A percentile compares a stretch with the other conserved stretches of the same genome.
Evolutionary conservation across 495 filamentous ascomycete species (phyloP).

Genomic region (Aspergillus olivimuriae): DNA sequence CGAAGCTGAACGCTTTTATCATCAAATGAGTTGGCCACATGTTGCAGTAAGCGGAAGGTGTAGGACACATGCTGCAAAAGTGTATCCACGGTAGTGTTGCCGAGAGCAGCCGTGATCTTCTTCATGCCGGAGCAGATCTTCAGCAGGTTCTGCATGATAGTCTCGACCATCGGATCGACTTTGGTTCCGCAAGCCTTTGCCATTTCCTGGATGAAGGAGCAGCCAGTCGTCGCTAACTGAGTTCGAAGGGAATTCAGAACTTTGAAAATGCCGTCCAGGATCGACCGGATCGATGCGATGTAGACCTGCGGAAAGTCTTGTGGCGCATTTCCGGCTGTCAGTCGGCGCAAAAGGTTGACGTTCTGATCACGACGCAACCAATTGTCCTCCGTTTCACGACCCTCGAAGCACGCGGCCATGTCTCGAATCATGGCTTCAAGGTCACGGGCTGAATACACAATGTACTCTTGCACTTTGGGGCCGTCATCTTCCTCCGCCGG

Average conservation of each 20-base stretch:
- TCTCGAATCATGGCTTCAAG: slow-evolving; percentile 75
- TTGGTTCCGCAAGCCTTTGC: slow-evolving; percentile 67
- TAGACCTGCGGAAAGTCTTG: slow-evolving; percentile 67
- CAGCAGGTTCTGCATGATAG: slow-evolving; percentile 81
- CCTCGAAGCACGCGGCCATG: slow-evolving; percentile 80
- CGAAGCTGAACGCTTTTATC: slow-evolving; percentile 90
- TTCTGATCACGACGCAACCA: slow-evolving; percentile 82
- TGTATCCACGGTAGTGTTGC: slow-evolving; percentile 66
- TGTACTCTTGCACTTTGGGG: no score
- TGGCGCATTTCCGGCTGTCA: slow-evolving; percentile 79
- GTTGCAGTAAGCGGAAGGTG: slow-evolving; percentile 71
- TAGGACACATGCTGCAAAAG: slow-evolving; percentile 76
- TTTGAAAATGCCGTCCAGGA: slow-evolving; percentile 88
- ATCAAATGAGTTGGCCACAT: slow-evolving; percentile 69
- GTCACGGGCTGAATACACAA: slow-evolving; percentile 74
- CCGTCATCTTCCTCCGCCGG: no score
- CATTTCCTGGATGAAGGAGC: slow-evolving; percentile 78
- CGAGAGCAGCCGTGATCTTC: slow-evolving; percentile 78
- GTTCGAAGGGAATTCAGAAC: slow-evolving; percentile 80
- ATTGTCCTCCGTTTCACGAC: slow-evolving; percentile 83
- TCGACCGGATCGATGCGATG: slow-evolving; percentile 58
- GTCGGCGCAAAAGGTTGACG: slow-evolving; percentile 63
- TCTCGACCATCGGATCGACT: slow-evolving; percentile 84
- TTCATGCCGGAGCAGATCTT: slow-evolving; percentile 84
- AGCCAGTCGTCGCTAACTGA: slow-evolving; percentile 79